Conservation (phyloP, 164 flowering plant genomes). For the Stephania cephalantha region DNA sequence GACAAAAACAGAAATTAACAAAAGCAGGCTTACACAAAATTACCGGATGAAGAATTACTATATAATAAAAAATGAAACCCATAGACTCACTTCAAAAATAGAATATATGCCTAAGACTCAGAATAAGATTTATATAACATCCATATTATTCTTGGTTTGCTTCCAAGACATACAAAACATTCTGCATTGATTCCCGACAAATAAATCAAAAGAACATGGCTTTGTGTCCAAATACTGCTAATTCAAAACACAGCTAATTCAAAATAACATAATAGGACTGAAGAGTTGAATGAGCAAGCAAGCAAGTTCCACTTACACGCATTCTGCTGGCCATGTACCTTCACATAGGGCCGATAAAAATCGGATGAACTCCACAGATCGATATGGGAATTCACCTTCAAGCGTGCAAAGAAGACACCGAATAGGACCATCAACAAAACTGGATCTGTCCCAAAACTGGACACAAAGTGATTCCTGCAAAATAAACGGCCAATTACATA, state of each 20-base stretch:
- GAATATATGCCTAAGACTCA: background rate
- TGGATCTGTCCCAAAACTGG: constrained; percentile 90
- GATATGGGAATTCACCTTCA: constrained; percentile 79
- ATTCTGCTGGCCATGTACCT: constrained; percentile 94
- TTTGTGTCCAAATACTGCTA: background rate
- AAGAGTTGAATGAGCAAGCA: background rate
- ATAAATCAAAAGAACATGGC: background rate
- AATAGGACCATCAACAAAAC: constrained; percentile 88
- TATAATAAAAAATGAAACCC: background rate
- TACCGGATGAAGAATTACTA: background rate
- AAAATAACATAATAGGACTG: background rate
- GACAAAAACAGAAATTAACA: background rate
- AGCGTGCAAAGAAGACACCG: constrained; percentile 74
- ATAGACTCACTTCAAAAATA: background rate
- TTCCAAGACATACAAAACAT: background rate
- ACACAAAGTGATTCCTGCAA: constrained; percentile 87
- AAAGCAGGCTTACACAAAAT: background rate
- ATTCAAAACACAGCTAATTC: background rate
- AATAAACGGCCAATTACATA: constrained; percentile 8
- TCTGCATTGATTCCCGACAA: background rate
- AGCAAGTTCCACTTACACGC: constrained; percentile 59
- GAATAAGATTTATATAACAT: background rate
- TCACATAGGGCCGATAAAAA: constrained; percentile 80
- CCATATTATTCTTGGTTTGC: background rate
- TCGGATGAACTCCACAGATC: constrained; percentile 54